A percentile compares a stretch with the other conserved stretches of the same genome.
phyloP scores from a whole-genome alignment of 163 green algal species.

The Volvox carteri region DNA sequence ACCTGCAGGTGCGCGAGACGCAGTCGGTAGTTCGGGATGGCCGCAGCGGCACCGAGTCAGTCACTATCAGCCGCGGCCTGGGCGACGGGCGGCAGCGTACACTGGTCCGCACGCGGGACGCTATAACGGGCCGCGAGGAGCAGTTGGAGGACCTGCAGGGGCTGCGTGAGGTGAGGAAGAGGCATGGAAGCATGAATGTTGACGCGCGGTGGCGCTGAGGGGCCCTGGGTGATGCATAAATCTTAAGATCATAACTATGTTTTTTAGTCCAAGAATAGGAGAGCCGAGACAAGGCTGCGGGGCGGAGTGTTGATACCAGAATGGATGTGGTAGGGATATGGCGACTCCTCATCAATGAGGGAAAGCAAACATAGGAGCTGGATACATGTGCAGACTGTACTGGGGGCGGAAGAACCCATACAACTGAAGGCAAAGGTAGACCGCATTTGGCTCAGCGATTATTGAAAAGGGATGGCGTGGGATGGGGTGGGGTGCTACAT shows the following conservation, averaged over 20 bases:
- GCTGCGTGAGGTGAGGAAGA: constrained; percentile 21
- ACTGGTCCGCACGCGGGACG: constrained; percentile 60
- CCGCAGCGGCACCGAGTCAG: constrained; percentile 55
- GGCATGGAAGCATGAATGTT: not conserved
- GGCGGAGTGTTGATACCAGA: no score
- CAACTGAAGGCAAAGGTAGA: no score
- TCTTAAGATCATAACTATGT: not conserved
- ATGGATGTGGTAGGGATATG: not conserved
- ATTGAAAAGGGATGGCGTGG: no score
- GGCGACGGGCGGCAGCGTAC: constrained; percentile 63
- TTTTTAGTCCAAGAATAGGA: not conserved
- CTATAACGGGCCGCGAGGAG: constrained; percentile 41
- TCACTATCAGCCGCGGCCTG: constrained; percentile 64
- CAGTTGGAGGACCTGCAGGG: constrained; percentile 50
- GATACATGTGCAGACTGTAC: no score
- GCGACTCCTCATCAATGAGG: not conserved
- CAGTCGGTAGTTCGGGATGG: constrained; percentile 64
- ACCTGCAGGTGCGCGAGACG: constrained; percentile 65
- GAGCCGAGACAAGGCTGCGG: not conserved
- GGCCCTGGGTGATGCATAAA: not conserved
- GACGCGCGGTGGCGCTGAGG: not conserved
- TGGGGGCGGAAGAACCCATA: no score
- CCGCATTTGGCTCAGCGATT: no score
- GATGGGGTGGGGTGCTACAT: no score
- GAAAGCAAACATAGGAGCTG: no score